Evolutionary conservation across 805 yeast species (phyloP), one percentile per base, ranked within the genome.

Genomic region (Saccharomycopsis malanga): DNA sequence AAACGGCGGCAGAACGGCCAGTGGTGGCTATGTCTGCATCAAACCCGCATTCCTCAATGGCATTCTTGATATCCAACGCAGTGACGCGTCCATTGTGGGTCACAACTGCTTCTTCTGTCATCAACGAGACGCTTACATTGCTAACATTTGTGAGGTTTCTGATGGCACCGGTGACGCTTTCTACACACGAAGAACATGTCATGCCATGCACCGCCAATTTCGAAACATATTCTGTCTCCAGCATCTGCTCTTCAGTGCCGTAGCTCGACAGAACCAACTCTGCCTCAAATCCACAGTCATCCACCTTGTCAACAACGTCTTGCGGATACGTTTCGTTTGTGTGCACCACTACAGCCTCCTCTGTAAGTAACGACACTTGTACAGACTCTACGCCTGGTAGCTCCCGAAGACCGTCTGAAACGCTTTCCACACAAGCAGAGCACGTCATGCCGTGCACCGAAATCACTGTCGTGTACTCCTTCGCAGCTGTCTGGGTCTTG

Each of bases 101-200:
- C 2, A 87, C 73, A 15, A 64, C 58, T 2, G 89, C 96, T 42
- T 77, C 76, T 54, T 85, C 93, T 0, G 95, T 86, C 3, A 86
- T 65, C 25, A 87, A 70, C 1, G 96, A 83, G 1, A 89, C 86
- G 2, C 73, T 70, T 0, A 72, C 86, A 3, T 63, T 58, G 1
- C 57, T 41, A 2, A 87, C 83, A 1, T 83, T 84, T 0, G 66
- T 64, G 6, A 76, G 46, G 0, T 58, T 58, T 46, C 69, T 64
- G 23, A 87, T 57, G 0, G 80, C 80, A 22, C 66, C 63, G 0
- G 81, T 75, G 18, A 91, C 76, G 0, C 93, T 68, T 1, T 81
- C 71, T 0, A 84, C 73, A 60, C 98, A 91, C 1, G 95, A 75
- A 1, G 93, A 82, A 59, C 97, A 91, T 2, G 98, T 89, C 97